Percentiles rank a stretch among this genome's conserved stretches.
Evolutionary conservation across 2,329 filamentous ascomycete genomes (phyloP).

Genomic region (Colletotrichum australisinense): DNA sequence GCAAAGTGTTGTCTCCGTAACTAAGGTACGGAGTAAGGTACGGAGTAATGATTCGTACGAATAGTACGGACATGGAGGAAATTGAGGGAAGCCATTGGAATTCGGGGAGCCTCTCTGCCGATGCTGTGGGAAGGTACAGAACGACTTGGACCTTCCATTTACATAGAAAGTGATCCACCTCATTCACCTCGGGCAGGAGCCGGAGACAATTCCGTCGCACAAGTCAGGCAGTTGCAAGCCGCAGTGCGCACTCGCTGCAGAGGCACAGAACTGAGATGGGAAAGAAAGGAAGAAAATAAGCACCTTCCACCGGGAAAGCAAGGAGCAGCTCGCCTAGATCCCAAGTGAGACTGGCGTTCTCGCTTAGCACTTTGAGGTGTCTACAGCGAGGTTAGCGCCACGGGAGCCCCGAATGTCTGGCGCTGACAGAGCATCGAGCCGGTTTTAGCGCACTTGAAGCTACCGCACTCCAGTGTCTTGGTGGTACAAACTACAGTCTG

Average conservation of each 20-base stretch:
- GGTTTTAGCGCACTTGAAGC: background rate
- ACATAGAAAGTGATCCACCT: too few species aligned
- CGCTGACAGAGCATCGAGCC: background rate
- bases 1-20: background rate
- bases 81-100: too few species aligned
- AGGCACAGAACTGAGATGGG: too few species aligned
- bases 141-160: background rate
- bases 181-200: background rate
- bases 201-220: background rate
- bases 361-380: background rate
- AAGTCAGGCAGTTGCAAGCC: too few species aligned
- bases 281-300: background rate
- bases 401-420: constrained; percentile 11
- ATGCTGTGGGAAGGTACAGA: background rate
- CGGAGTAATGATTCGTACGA: background rate
- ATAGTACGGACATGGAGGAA: too few species aligned
- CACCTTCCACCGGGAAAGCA: background rate
- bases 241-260: too few species aligned
- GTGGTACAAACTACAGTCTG: background rate
- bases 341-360: background rate
- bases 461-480: background rate
- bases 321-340: background rate
- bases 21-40: too few species aligned
- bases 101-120: too few species aligned
- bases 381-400: background rate